Evolutionary conservation across 2,329 filamentous ascomycete species (phyloP).

Genomic region (Chaetomium strumarium): DNA sequence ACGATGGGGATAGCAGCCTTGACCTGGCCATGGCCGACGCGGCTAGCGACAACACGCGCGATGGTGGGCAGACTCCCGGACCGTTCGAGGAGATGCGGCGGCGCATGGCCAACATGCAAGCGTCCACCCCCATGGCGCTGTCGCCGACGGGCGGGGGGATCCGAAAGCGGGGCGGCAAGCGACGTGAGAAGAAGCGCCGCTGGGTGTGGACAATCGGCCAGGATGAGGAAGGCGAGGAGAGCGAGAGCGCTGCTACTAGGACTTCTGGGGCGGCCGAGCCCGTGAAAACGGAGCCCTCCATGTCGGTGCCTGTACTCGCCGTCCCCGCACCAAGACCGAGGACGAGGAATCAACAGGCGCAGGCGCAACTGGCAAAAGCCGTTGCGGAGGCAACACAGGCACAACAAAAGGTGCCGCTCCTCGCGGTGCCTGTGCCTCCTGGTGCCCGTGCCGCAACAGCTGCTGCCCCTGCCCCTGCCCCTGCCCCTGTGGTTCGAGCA

Average conservation of each 20-base stretch:
- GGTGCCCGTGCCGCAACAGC: not conserved
- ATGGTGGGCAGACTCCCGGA: constrained; percentile 57
- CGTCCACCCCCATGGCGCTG: constrained; percentile 34
- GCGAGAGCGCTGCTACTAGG: constrained; percentile 27
- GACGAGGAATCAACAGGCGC: constrained; percentile 16
- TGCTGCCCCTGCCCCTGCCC: not conserved
- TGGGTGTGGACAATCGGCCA: constrained; percentile 63
- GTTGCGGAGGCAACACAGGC: constrained; percentile 1
- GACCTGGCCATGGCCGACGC: constrained; percentile 48
- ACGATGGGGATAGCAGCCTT: constrained; percentile 38
- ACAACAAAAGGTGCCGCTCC: not conserved
- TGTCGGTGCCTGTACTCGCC: constrained; percentile 23
- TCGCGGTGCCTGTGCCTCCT: constrained; percentile 8
- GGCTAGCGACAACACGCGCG: constrained; percentile 45
- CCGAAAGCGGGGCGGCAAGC: constrained; percentile 48
- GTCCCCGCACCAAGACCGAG: constrained; percentile 20
- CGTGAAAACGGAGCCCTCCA: not conserved
- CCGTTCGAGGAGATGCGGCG: constrained; percentile 59
- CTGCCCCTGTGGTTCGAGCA: not conserved
- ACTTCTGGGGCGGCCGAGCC: not conserved
- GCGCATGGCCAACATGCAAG: constrained; percentile 45
- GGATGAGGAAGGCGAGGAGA: constrained; percentile 40
- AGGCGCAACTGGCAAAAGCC: constrained; percentile 10
- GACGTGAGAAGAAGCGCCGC: constrained; percentile 57
- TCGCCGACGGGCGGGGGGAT: constrained; percentile 37